These are phyloP conservation scores for Asclepias syriaca DNA, from an alignment of 257 asterid genomes.

Conservation along the genomic window DNA sequence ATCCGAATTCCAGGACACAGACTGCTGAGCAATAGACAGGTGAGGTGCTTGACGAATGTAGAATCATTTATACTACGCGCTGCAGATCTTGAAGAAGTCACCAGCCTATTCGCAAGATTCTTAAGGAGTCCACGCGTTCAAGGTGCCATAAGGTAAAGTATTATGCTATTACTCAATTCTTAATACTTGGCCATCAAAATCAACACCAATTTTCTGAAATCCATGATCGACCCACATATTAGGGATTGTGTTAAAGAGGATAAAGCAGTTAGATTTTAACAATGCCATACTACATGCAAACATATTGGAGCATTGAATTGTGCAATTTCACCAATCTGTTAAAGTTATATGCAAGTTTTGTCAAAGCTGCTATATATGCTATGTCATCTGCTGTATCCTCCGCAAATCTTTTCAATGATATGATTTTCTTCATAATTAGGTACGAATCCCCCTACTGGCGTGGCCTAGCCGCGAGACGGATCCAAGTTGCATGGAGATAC, in stretches of 20 bases:
- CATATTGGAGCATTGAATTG: too few relatives aligned
- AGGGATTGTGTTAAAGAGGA: too few relatives aligned
- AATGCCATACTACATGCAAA: too few relatives aligned
- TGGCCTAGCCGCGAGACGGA: conserved; percentile 58
- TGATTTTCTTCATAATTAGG: conserved; percentile 24
- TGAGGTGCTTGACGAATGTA: conserved; percentile 62
- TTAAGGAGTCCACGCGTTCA: conserved; percentile 73
- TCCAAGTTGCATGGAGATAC: conserved; percentile 84
- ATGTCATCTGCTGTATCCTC: not conserved
- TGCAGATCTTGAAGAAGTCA: conserved; percentile 85
- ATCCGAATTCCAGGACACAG: conserved; percentile 61
- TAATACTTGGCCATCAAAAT: too few relatives aligned
- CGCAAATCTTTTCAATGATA: not conserved
- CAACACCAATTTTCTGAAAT: too few relatives aligned
- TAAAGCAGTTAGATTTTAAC: too few relatives aligned
- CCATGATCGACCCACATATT: too few relatives aligned
- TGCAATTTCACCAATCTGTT: too few relatives aligned
- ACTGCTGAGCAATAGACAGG: conserved; percentile 61
- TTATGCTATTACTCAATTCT: not conserved
- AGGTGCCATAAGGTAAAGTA: conserved; percentile 74
- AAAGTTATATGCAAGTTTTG: not conserved
- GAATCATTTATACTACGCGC: conserved; percentile 76
- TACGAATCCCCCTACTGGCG: conserved; percentile 83
- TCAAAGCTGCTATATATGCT: not conserved
- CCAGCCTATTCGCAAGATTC: conserved; percentile 68